These are phyloP conservation scores for Talinum fruticosum DNA, from an alignment of 148 eudicot species.

Conservation along the genomic window DNA sequence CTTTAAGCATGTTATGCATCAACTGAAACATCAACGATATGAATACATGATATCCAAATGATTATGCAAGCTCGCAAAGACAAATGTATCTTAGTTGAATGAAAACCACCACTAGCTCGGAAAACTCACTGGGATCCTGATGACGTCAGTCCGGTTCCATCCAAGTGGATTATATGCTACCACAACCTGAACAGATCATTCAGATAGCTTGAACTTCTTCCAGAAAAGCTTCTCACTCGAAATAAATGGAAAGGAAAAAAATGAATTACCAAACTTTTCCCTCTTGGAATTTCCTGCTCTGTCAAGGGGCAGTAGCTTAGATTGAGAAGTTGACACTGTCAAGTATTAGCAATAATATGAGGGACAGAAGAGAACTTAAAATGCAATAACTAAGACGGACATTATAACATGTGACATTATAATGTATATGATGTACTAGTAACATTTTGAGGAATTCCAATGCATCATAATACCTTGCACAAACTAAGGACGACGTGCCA, in stretches of 20 bases:
- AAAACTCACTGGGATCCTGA: slow-evolving; percentile 70
- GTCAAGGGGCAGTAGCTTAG: slow-evolving; percentile 87
- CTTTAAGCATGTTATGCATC: neutral
- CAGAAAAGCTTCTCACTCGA: neutral
- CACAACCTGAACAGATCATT: slow-evolving; percentile 53
- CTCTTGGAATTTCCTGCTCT: slow-evolving; percentile 59
- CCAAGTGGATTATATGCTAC: slow-evolving; percentile 87
- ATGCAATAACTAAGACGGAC: neutral
- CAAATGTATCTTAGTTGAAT: too few species aligned
- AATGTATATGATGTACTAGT: too few species aligned
- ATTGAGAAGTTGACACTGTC: slow-evolving; percentile 82
- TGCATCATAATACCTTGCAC: too few species aligned
- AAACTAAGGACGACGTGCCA: too few species aligned
- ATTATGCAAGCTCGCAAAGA: too few species aligned
- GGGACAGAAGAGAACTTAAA: neutral
- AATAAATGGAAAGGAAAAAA: neutral
- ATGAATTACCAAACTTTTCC: slow-evolving; percentile 71
- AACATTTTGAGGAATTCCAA: too few species aligned
- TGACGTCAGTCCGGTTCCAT: slow-evolving; percentile 69
- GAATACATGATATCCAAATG: neutral
- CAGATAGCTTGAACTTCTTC: neutral
- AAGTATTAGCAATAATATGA: slow-evolving; percentile 1
- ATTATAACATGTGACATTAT: too few species aligned
- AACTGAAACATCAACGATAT: slow-evolving; percentile 10
- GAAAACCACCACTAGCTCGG: too few species aligned